Evolutionary conservation across 805 yeast species (phyloP).

Genomic region (Metschnikowia shivogae): DNA sequence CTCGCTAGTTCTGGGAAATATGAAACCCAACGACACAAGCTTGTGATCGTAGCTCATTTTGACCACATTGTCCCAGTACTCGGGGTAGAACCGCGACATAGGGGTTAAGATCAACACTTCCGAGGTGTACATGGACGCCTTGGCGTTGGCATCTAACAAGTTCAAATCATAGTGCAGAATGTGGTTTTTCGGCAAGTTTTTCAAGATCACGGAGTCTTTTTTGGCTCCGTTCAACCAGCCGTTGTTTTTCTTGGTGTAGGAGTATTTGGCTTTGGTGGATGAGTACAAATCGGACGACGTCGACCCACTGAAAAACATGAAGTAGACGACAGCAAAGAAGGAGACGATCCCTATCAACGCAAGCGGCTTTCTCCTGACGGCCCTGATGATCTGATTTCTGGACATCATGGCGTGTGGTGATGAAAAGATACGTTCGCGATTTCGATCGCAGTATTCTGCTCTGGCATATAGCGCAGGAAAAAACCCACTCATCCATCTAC

Average conservation of each 20-base stretch:
- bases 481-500: not conserved
- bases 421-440: conserved; percentile 1
- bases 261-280: conserved; percentile 34
- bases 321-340: conserved; percentile 39
- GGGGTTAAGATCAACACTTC: conserved; percentile 86
- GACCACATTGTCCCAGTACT: conserved; percentile 83
- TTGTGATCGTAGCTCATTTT: conserved; percentile 78
- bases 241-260: conserved; percentile 41
- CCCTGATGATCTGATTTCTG: conserved; percentile 31
- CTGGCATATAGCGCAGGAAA: conserved; percentile 3
- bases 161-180: conserved; percentile 84
- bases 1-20: conserved; percentile 74
- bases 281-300: conserved; percentile 9
- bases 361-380: conserved; percentile 59
- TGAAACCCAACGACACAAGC: conserved; percentile 83
- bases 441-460: not conserved
- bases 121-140: conserved; percentile 73
- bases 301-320: conserved; percentile 27
- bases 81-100: conserved; percentile 77
- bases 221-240: conserved; percentile 46
- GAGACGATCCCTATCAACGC: conserved; percentile 45
- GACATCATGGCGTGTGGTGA: conserved; percentile 14
- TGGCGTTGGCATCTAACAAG: conserved; percentile 63
- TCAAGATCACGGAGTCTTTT: conserved; percentile 52
- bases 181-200: conserved; percentile 65